A percentile compares a stretch with the other conserved stretches of the same genome.
Evolutionary conservation across 2,329 filamentous ascomycete species (phyloP).

Genomic region (Penicillium sp.): DNA sequence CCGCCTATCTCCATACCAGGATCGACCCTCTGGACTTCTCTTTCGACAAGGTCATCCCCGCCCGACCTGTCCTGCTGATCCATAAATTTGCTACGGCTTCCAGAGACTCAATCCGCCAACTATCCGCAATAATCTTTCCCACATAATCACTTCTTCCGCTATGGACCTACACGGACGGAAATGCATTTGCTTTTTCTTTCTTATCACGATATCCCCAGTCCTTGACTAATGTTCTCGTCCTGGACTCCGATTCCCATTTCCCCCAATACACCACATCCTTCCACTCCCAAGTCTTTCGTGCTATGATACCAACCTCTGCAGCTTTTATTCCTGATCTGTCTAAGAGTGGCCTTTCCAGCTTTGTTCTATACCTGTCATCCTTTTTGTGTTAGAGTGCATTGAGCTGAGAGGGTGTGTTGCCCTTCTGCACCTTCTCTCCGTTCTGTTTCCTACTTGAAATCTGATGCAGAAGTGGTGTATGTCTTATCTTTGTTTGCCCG

Average conservation of each 20-base stretch:
- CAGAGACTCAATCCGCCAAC: constrained; percentile 32
- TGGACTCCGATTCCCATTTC: constrained; percentile 18
- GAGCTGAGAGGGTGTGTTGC: constrained; percentile 9
- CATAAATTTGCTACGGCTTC: constrained; percentile 21
- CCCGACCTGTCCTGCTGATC: constrained; percentile 20
- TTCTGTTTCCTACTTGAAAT: constrained; percentile 10
- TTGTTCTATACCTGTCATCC: constrained; percentile 15
- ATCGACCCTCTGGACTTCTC: constrained; percentile 18
- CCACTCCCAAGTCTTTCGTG: constrained; percentile 21
- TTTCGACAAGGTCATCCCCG: constrained; percentile 12
- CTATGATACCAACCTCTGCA: constrained; percentile 32
- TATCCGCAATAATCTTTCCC: constrained; percentile 31
- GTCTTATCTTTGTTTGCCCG: constrained; percentile 6
- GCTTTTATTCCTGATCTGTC: constrained; percentile 23
- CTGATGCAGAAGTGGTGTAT: constrained; percentile 8
- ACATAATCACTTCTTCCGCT: constrained; percentile 16
- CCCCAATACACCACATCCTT: neutral
- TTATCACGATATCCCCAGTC: constrained; percentile 30
- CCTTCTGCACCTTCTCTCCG: constrained; percentile 4
- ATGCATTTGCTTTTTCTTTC: constrained; percentile 21
- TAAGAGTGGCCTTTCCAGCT: constrained; percentile 26
- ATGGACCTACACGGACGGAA: constrained; percentile 12
- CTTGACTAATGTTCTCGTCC: constrained; percentile 27
- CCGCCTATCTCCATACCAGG: constrained; percentile 4
- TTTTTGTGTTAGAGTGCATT: constrained; percentile 20